Percentiles rank a stretch among this genome's conserved stretches.
Evolutionary conservation across 1,284 basidiomycete species (phyloP).

Genomic region (Irpex rosettiformis): DNA sequence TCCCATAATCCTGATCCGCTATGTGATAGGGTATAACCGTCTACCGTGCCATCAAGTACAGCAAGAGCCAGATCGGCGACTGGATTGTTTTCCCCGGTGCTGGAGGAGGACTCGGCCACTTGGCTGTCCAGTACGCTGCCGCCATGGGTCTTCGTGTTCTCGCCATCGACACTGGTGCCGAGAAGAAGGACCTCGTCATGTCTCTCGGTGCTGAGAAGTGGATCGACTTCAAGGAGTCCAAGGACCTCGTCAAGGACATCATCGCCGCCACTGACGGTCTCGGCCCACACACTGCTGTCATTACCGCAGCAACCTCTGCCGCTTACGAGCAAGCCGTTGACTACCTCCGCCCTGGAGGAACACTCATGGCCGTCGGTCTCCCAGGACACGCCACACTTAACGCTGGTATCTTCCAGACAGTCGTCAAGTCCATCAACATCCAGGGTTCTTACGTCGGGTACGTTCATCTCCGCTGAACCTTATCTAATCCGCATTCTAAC

Average conservation of each 20-base stretch:
- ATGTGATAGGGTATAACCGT: conserved; percentile 63
- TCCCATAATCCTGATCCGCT: not conserved
- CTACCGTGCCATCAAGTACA: conserved; percentile 83
- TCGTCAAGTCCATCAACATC: conserved; percentile 67
- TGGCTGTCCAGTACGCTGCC: conserved; percentile 77
- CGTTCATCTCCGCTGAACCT: conserved; percentile 1
- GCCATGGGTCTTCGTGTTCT: conserved; percentile 77
- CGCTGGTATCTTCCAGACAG: conserved; percentile 78
- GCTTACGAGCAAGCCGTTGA: conserved; percentile 76
- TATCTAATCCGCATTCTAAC: not conserved
- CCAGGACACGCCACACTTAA: conserved; percentile 61
- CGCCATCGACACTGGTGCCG: conserved; percentile 76
- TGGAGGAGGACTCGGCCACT: conserved; percentile 71
- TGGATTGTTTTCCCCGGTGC: conserved; percentile 82
- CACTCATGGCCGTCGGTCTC: conserved; percentile 75
- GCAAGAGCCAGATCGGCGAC: conserved; percentile 68
- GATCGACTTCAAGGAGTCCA: conserved; percentile 73
- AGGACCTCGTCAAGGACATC: conserved; percentile 61
- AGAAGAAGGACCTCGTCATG: conserved; percentile 69
- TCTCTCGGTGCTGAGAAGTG: conserved; percentile 75
- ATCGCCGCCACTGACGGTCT: conserved; percentile 63
- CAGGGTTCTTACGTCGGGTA: conserved; percentile 72
- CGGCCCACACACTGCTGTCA: conserved; percentile 74
- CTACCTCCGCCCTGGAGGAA: conserved; percentile 67
- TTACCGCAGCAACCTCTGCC: conserved; percentile 55